Evolutionary conservation across 306 rosid species (phyloP), one percentile per base, ranked within the genome.

Genomic region (Corylus avellana): DNA sequence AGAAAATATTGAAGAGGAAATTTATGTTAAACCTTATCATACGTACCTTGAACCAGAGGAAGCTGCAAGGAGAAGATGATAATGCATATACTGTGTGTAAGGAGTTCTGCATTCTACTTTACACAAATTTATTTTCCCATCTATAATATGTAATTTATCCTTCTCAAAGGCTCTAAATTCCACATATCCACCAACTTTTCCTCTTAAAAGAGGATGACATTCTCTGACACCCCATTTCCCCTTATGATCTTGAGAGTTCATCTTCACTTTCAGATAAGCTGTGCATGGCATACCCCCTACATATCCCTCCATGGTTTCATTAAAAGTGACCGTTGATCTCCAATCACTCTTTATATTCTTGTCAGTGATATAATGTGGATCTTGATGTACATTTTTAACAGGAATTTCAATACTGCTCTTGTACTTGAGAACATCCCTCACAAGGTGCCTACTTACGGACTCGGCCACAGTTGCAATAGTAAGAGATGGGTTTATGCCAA

Each of bases 71-170:
- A 79, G 84, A 71, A 83, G 81, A 55, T 64, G 70, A 72, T 83
- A 83, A 63, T 56, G 81, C 84, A 83, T 83, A 54, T 75, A 79
- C 44, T 83, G 86, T 46, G 84, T 83, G 78, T 79, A 83, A 71
- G 86, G 86, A 70, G 81, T 83, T 79, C 75, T 70, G 53, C 53
- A 47, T 75, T 73, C 84, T 53, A 80, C 71, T 12, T 66, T 70
- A 55, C 86, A 83, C 64, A 83, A 46, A 75, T 79, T 79, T 32
- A 79, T 74, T 72, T 75, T 76, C 64, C 84, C 84, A 0, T 83
- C 81, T 37, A 79, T 32, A 42, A 83, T 27, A 53, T 75, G 78
- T 72, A 83, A 76, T 8, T 70, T 57, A 0, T 75, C 84, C 78
- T 76, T 79, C 84, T 83, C 84, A 62, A 83, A 70, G 61, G 78